Evolutionary conservation across 2,329 filamentous ascomycete species (phyloP).

Genomic region (Chrysosphaeria jannelii): DNA sequence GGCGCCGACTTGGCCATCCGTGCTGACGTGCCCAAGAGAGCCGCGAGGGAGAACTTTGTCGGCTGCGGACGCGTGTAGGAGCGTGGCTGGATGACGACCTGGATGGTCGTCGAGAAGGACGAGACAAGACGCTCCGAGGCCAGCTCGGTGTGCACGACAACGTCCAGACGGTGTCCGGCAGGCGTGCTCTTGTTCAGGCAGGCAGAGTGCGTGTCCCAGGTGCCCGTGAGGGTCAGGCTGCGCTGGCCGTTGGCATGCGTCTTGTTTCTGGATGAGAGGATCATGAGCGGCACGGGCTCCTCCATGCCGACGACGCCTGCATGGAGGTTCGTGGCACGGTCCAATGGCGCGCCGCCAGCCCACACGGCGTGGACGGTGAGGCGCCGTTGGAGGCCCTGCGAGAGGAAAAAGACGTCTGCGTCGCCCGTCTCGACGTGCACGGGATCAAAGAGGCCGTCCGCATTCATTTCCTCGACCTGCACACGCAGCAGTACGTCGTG

Average conservation of each 20-base stretch:
- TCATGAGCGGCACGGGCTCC: constrained; percentile 13
- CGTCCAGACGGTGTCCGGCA: too few species aligned
- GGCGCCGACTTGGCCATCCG: constrained; percentile 69
- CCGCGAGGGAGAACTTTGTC: too few species aligned
- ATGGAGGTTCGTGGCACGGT: constrained; percentile 45
- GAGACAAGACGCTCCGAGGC: too few species aligned
- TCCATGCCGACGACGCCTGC: constrained; percentile 49
- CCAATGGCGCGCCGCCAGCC: constrained; percentile 71
- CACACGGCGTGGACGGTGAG: constrained; percentile 71
- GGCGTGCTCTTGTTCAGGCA: too few species aligned
- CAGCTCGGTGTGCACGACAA: too few species aligned
- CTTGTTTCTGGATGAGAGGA: constrained; percentile 53
- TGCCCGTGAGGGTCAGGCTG: constrained; percentile 59
- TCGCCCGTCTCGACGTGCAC: constrained; percentile 86
- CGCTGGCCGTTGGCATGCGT: constrained; percentile 75
- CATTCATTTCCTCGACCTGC: constrained; percentile 73
- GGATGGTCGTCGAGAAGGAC: constrained; percentile 55
- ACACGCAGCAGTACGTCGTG: constrained; percentile 75
- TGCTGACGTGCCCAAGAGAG: constrained; percentile 60
- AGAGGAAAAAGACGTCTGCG: constrained; percentile 73
- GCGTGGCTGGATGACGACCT: constrained; percentile 56
- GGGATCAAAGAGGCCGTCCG: constrained; percentile 68
- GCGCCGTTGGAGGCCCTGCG: constrained; percentile 75
- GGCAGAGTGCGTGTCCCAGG: constrained; percentile 98
- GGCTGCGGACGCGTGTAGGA: constrained; percentile 16